Evolutionary conservation across 1,284 basidiomycete species (phyloP).

Genomic region (Boletellus sp.): DNA sequence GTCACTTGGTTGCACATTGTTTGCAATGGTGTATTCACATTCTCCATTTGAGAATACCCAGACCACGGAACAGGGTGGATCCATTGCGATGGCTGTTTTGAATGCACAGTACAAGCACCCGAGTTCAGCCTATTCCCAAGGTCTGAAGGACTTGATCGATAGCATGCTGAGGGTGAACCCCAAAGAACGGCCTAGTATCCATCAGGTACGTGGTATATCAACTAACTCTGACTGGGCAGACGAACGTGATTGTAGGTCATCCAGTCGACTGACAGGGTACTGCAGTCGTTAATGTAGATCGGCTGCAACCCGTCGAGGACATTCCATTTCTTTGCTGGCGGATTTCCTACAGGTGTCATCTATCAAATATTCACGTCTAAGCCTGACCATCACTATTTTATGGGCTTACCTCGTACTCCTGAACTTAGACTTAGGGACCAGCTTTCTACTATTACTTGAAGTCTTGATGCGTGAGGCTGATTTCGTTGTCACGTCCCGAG

Average conservation of each 20-base stretch:
- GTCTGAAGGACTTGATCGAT: slow-evolving; percentile 78
- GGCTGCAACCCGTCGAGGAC: slow-evolving; percentile 3
- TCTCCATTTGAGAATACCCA: slow-evolving; percentile 90
- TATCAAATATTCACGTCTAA: slow-evolving; percentile 10
- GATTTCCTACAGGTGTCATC: slow-evolving; percentile 9
- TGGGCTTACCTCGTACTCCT: slow-evolving; percentile 2
- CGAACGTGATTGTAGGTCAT: slow-evolving; percentile 54
- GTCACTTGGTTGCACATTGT: slow-evolving; percentile 92
- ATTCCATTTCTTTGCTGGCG: slow-evolving; percentile 5
- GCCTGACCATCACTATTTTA: slow-evolving; percentile 8
- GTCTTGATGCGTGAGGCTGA: slow-evolving; percentile 1
- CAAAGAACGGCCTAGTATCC: slow-evolving; percentile 76
- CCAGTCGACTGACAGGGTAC: slow-evolving; percentile 60
- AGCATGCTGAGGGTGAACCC: slow-evolving; percentile 81
- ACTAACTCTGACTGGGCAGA: not conserved
- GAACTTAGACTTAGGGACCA: not conserved
- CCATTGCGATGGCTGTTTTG: slow-evolving; percentile 93
- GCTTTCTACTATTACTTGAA: slow-evolving; percentile 4
- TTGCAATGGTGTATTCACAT: slow-evolving; percentile 86
- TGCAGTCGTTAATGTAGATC: slow-evolving; percentile 52
- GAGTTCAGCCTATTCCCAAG: slow-evolving; percentile 74
- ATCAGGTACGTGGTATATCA: slow-evolving; percentile 54
- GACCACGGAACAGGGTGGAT: slow-evolving; percentile 84
- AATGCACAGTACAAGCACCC: slow-evolving; percentile 90
- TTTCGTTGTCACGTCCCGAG: slow-evolving; percentile 1